Percentiles rank a stretch among this genome's conserved stretches.
Evolutionary conservation across 2,329 filamentous ascomycete genomes (phyloP).

Genomic region (Fusarium mexicanum): DNA sequence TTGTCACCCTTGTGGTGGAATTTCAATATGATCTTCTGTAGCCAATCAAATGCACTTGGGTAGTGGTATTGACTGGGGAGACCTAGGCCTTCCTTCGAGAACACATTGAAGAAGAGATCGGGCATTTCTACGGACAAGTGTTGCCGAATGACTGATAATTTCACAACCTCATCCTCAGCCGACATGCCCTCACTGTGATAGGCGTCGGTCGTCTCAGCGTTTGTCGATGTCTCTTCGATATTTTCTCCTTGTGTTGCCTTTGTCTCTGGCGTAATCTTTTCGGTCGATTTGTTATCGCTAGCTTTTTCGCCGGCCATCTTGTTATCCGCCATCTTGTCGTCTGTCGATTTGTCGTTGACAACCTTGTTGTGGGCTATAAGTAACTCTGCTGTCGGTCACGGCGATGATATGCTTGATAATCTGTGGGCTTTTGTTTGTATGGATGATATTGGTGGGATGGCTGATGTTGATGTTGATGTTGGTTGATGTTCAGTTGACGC

Average conservation of each 20-base stretch:
- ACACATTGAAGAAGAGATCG: conserved; percentile 1
- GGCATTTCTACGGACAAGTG: neutral
- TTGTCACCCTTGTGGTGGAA: neutral
- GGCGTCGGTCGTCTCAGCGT: neutral
- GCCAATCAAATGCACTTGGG: conserved; percentile 11
- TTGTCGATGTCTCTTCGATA: neutral
- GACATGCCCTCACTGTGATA: neutral
- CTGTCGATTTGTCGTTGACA: neutral
- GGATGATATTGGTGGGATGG: neutral
- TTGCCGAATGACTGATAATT: neutral
- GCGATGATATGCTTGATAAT: neutral
- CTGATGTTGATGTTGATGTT: neutral
- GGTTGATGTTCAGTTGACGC: neutral
- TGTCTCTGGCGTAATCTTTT: neutral
- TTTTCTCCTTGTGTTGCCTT: neutral
- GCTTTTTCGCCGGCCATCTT: neutral
- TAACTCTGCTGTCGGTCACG: neutral
- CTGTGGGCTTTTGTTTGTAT: neutral
- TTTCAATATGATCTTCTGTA: neutral
- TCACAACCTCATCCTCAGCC: neutral
- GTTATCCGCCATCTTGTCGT: neutral
- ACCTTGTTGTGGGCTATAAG: neutral
- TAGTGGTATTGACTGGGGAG: conserved; percentile 28
- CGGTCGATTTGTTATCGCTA: neutral
- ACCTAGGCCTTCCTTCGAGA: conserved; percentile 16